Percentiles rank a stretch among this genome's conserved stretches.
Evolutionary conservation across 2,329 filamentous ascomycete genomes (phyloP).

Genomic region (Diaporthe amygdali): DNA sequence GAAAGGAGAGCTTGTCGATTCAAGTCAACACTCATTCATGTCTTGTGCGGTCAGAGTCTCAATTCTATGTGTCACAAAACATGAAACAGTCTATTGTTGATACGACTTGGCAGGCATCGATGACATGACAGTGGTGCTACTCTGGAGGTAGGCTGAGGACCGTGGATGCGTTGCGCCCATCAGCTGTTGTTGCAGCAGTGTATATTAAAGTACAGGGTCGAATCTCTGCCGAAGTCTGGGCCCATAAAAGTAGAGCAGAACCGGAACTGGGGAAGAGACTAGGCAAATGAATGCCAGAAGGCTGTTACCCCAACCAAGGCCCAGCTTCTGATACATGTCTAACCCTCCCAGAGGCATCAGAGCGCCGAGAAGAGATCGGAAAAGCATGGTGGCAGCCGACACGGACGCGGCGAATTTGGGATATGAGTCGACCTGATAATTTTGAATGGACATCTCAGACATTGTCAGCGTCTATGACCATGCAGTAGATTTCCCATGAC

Average conservation of each 20-base stretch:
- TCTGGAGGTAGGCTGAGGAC: too few species aligned
- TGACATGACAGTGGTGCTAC: too few species aligned
- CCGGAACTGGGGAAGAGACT: conserved; percentile 27
- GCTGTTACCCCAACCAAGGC: conserved; percentile 33
- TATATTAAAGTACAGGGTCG: background rate
- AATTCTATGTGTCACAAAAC: too few species aligned
- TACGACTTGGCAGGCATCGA: too few species aligned
- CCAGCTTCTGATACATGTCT: conserved; percentile 29
- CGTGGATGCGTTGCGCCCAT: too few species aligned
- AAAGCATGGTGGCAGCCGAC: conserved; percentile 29
- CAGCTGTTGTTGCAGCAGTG: too few species aligned
- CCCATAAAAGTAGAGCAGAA: background rate
- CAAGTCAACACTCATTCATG: too few species aligned
- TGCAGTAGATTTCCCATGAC: background rate
- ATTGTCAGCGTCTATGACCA: background rate
- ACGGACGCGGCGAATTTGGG: conserved; percentile 28
- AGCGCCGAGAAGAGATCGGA: conserved; percentile 27
- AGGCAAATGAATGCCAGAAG: conserved; percentile 31
- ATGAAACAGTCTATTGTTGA: background rate
- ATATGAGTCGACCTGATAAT: conserved; percentile 26
- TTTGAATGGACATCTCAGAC: conserved; percentile 24
- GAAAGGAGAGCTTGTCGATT: too few species aligned
- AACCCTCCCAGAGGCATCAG: conserved; percentile 22
- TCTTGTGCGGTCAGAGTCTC: too few species aligned
- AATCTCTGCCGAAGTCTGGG: background rate